phyloP scores from a whole-genome alignment of 2,329 filamentous ascomycete genomes.

The Claviceps africana region DNA sequence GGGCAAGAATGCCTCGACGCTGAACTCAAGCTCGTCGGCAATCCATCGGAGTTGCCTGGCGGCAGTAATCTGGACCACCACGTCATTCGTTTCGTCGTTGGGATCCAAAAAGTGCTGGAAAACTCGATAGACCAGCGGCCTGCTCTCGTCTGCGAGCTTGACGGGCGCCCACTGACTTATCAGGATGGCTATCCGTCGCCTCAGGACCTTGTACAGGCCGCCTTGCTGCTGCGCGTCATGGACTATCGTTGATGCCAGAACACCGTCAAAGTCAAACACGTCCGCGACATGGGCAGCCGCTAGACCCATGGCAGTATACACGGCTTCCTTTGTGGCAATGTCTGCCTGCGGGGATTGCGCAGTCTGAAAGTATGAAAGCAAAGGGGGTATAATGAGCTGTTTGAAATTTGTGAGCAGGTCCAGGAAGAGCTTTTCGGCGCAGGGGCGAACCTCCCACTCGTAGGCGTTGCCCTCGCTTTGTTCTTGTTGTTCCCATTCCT shows the following conservation, averaged over 20 bases:
- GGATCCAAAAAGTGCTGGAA: constrained; percentile 75
- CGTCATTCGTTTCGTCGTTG: constrained; percentile 67
- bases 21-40: constrained; percentile 75
- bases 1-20: constrained; percentile 57
- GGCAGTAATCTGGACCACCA: constrained; percentile 83
- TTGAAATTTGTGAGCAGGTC: constrained; percentile 87
- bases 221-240: constrained; percentile 57
- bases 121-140: constrained; percentile 70
- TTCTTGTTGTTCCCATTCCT: constrained; percentile 89
- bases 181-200: constrained; percentile 76
- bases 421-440: constrained; percentile 85
- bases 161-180: constrained; percentile 82
- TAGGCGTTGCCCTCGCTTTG: constrained; percentile 73
- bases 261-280: constrained; percentile 68
- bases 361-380: constrained; percentile 70
- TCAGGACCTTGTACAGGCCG: constrained; percentile 61
- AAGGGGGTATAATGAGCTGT: constrained; percentile 59
- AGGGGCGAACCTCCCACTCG: constrained; percentile 85
- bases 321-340: constrained; percentile 77
- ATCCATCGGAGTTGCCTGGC: constrained; percentile 71
- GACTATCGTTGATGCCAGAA: constrained; percentile 62
- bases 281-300: constrained; percentile 62
- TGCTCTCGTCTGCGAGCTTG: constrained; percentile 53
- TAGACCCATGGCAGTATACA: constrained; percentile 86
- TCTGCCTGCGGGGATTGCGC: constrained; percentile 53